Base-by-base conservation (phyloP, 2,329 filamentous ascomycete species). In the Nemania diffusa region DNA sequence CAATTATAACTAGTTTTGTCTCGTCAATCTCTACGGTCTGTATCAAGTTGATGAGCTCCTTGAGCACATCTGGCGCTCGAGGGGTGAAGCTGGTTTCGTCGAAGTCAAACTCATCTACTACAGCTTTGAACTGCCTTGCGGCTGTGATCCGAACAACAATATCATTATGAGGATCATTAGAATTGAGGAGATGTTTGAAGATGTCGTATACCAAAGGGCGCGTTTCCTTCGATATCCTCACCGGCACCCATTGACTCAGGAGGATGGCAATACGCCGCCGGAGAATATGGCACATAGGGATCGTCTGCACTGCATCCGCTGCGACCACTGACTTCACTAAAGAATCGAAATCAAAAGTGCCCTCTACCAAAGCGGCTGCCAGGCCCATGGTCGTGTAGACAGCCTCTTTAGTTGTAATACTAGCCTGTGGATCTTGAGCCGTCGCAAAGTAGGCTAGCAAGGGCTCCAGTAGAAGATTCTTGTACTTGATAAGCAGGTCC, bases 361-460 rank as follows among this genome's bases (percentile, higher is more conserved):
- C 83, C 66, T 90, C 85, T 17, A 98, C 82, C 44, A 94, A 90
- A 1, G 92, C 86, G 1, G 94, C 92, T 0, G 96, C 89, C 57
- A 97, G 85, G 2, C 95, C 94, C 81, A 99, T 91, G 11, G 95
- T 94, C 5, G 93, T 97, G 76, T 99, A 99, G 0, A 98, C 90
- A 0, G 95, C 95, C 77, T 99, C 96, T 77, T 97, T 98, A 67
- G 92, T 89, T 17, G 96, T 85, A 13, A 98, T 87, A 70, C 96
- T 90, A 11, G 82, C 78, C 34, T 85, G 76, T 5, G 87, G 84
- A 82, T 88, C 87, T 67, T 92, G 90, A 62, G 94, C 92, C 7
- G 88, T 89, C 71, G 91, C 86, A 78, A 98, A 97, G 72, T 97
- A 97, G 56, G 87, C 85, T 51, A 98, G 83, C 29, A 99, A 82